Evolutionary conservation across 306 rosid species (phyloP).

Genomic region (Astragalus membranaceus): DNA sequence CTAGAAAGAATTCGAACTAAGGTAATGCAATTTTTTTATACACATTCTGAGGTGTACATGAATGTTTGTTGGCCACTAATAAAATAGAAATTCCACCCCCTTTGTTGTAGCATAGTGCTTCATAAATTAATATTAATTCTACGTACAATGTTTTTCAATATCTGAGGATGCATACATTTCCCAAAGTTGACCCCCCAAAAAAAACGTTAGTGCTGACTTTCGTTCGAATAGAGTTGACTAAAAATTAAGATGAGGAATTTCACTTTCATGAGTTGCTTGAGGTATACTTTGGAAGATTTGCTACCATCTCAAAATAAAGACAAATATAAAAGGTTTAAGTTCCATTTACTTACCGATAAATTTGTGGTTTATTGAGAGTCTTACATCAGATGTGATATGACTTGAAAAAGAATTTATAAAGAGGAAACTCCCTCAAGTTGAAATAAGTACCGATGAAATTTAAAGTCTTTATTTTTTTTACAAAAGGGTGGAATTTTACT

Average conservation of each 20-base stretch:
- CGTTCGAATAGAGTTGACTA: neutral
- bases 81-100: constrained; percentile 6
- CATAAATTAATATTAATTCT: constrained; percentile 16
- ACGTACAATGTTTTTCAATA: neutral
- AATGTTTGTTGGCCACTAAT: constrained; percentile 23
- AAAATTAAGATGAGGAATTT: neutral
- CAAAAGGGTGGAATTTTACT: too few relatives aligned
- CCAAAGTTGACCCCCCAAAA: constrained; percentile 21
- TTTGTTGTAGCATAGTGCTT: constrained; percentile 20
- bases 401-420: neutral
- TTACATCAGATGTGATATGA: too few relatives aligned
- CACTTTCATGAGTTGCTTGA: neutral
- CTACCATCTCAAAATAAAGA: neutral
- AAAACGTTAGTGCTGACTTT: neutral
- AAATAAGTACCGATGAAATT: too few relatives aligned
- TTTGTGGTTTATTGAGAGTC: too few relatives aligned
- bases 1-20: too few relatives aligned
- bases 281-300: neutral
- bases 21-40: neutral
- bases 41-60: constrained; percentile 9
- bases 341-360: too few relatives aligned
- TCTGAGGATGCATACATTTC: neutral
- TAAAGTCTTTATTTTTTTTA: too few relatives aligned
- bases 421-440: too few relatives aligned
- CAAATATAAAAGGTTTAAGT: neutral